Base-by-base conservation (phyloP, 2,329 filamentous ascomycete species). In the Fusarium cicatricum region DNA sequence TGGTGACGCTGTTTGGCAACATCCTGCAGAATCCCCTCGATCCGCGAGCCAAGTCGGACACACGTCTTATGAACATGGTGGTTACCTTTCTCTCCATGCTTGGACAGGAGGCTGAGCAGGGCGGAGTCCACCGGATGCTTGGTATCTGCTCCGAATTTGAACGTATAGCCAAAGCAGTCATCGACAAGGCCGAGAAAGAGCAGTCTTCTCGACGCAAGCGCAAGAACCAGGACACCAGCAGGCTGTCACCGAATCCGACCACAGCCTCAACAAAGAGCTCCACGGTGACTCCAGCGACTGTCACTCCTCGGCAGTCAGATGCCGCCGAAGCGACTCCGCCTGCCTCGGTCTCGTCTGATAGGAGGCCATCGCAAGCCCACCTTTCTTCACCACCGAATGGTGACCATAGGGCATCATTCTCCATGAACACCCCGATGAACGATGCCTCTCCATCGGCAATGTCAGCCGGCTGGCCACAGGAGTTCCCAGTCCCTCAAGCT, bases 121-220 rank as follows among this genome's bases (percentile, higher is more conserved):
- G 92, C 36, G 93, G 91, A 67, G 91, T 98, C 5, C 91, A 92
- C 71, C 90, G 95, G 43, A 98, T 98, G 92, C 84, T 97, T 15
- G 90, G 89, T 19, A 89, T 98, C 1, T 98, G 94, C 74, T 86
- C 91, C n/a, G 95, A 99, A 70, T 99, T 99, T 67, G 93, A 97
- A 73, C 87, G 95, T 54, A 97, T 99, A 62, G 92, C 92, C 31
- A 91, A 89, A 70, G 87, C 92, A 3, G 92, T 97, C 9, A 87
- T 98, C 39, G 94, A 98, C 55, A 96, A 93, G 72, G 86, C 91
- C 1, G 94, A 98, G 71, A 92, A 90, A 69, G 94, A 98, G 45
- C 85, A 90, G 31, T 84, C 88, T 21, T 88, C 86, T 5, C 86
- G 91, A 55, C 86, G 91, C 52, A 98, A 98, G 80, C 86, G 94